phyloP scores from a whole-genome alignment of 2,329 filamentous ascomycete genomes.

The Coleophoma crateriformis region DNA sequence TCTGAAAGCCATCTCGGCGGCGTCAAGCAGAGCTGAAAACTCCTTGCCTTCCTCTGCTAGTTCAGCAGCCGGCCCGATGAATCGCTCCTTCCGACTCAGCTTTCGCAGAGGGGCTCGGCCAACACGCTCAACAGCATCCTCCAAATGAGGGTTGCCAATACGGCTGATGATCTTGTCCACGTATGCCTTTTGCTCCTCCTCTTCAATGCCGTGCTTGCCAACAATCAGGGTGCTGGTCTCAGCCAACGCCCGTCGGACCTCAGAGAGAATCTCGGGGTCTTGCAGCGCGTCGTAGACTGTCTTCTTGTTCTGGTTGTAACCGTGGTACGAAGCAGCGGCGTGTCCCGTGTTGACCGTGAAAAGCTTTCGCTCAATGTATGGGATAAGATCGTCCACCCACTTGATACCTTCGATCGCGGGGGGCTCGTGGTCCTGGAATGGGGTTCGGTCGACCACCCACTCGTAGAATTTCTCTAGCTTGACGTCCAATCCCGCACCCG shows the following conservation, averaged over 20 bases:
- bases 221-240: conserved; percentile 87
- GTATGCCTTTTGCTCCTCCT: conserved; percentile 75
- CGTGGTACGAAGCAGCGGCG: conserved; percentile 93
- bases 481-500: conserved; percentile 77
- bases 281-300: conserved; percentile 86
- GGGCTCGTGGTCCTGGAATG: conserved; percentile 66
- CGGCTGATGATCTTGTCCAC: conserved; percentile 87
- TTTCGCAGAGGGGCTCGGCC: conserved; percentile 93
- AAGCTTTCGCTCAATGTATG: conserved; percentile 98
- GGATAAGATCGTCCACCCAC: conserved; percentile 85
- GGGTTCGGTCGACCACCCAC: conserved; percentile 90
- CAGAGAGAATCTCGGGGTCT: conserved; percentile 71
- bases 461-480: conserved; percentile 98
- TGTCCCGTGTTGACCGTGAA: conserved; percentile 99
- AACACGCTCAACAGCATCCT: conserved; percentile 91
- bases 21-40: conserved; percentile 69
- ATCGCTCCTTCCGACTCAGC: conserved; percentile 89
- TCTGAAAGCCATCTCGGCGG: conserved; percentile 85
- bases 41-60: conserved; percentile 76
- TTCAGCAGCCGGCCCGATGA: conserved; percentile 86
- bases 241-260: conserved; percentile 72
- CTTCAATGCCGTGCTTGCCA: conserved; percentile 75
- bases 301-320: conserved; percentile 77
- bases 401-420: conserved; percentile 83
- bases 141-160: conserved; percentile 88